Base-by-base conservation (phyloP, 192 early-diverging fungal genomes). In the Coemansia sp. region DNA sequence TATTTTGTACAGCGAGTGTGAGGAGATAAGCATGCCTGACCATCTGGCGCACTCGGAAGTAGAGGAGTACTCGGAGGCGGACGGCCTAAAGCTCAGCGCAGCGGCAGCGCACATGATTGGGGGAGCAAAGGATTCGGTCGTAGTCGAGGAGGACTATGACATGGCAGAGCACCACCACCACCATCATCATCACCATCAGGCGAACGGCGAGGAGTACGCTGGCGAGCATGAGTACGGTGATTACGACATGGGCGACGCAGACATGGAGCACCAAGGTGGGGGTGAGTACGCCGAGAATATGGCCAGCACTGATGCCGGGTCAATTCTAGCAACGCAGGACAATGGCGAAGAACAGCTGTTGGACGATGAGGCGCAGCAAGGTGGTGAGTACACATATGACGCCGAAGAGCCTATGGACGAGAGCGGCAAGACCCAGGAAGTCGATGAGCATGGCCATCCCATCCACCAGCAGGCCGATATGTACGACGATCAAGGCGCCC, bases 281-380 rank as follows among this genome's bases (percentile, higher is more conserved):
- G 65, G 22, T 12, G 62, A 64, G 29, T 68, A 73, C 36, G 55
- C 59, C 14, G 70, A 57, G 17, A 56, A 60, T 15, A 58, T 72
- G 21, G 63, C 40, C n/a, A 55, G 38, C 2, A 72, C 70, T 0
- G 64, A 67, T 24, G 59, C 55, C 1, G 70, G 70, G 7, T 73
- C 70, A 40, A 73, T 73, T 22, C 56, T 73, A 14, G 70, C 70
- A 33, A 73, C 65, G 15, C 70, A 73, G 41, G 70, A 73, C 24
- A 65, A 72, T 32, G 53, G 48, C 29, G 68, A 71, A 27, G 59
- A 71, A 32, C 67, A 69, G 60, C 33, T 69, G 17, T 4, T 62
- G 12, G 60, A 62, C 35, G 60, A 62, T 1, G 50, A 21, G 26
- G 46, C 26, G 12, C 46, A 50, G 12, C 46, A 50, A 14, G 46